A percentile compares a stretch with the other conserved stretches of the same genome.
These are phyloP conservation scores for Neurospora sp. DNA, from an alignment of 495 filamentous ascomycete species.

Conservation along the genomic window DNA sequence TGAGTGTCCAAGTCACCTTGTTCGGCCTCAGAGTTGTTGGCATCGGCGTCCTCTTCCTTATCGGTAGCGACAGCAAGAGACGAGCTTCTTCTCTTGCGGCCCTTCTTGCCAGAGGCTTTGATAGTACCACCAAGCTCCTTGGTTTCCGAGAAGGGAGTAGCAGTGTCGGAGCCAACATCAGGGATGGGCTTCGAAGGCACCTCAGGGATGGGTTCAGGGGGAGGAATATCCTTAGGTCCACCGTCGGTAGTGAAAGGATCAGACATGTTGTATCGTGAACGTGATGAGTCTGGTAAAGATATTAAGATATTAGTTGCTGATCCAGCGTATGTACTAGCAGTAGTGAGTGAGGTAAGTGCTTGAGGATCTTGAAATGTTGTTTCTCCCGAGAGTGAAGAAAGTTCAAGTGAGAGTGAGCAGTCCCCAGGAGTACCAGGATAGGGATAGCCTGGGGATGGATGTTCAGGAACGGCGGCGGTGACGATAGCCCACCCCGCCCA, in stretches of 20 bases:
- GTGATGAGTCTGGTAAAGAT: not conserved
- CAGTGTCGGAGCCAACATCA: not conserved
- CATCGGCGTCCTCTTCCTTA: not conserved
- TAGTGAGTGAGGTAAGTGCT: not conserved
- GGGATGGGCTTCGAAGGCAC: not conserved
- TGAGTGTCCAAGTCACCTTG: not conserved
- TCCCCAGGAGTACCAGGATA: not conserved
- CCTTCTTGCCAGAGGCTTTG: not conserved
- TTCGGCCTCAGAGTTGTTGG: not conserved
- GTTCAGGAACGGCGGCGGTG: not conserved
- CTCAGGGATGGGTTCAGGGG: not conserved
- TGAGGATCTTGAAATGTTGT: not conserved
- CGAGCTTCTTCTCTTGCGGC: not conserved
- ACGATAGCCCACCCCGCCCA: not conserved
- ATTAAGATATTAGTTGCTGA: not conserved
- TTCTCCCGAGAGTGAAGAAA: not conserved
- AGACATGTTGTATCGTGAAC: not conserved
- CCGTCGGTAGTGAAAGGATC: not conserved
- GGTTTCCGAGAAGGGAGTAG: not conserved
- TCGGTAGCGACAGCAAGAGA: constrained; percentile 1
- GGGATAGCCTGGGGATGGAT: not conserved
- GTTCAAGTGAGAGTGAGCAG: not conserved
- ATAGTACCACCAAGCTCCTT: not conserved
- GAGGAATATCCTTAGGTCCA: not conserved
- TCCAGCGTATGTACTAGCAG: not conserved